Base-by-base conservation (phyloP, 176 grass and related monocot species). In the Oryza nivara region DNA sequence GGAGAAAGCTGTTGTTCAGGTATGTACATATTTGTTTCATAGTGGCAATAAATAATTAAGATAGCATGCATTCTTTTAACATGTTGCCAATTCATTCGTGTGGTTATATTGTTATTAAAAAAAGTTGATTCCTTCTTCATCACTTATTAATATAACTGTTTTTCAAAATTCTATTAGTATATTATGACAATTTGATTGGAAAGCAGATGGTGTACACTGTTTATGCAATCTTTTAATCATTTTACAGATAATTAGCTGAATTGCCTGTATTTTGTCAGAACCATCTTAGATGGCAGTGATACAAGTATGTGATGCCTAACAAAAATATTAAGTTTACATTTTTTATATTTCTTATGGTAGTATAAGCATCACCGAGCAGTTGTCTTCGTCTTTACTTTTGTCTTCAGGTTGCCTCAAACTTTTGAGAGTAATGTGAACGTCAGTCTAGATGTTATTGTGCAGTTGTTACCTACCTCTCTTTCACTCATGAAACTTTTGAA, bases 1-100 rank as follows among this genome's bases (percentile, higher is more conserved):
- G 41, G 92, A 94, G 84, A 94, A 88, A 83, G 92, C 92, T 86
- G 92, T 94, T 19, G 92, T 94, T 76, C 92, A 94, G 92, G 92
- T 94, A 72, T 30, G 43, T 79, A 58, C 1, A 70, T 85, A 76
- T 80, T n/a, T 32, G 11, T 74, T 23, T 64, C 38, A 73, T 15
- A 34, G 51, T 30, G 2, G 4, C 15, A 63, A 28, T 9, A 4
- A 70, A 52, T 30, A 80, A 58, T 56, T 20, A 70, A 40, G 20
- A 56, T 25, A 34, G 26, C 34, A 41, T 68, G 6, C 20, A 7
- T 36, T 65, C 48, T n/a, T 7, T 74, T 74, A 5, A 74, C 12
- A 74, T 74, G 81, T 14, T 83, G 0, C 20, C 23, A n/a, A 74
- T 74, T 48, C n/a, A 26, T 73, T 58, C 54, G n/a, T 58, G 17